Percentiles rank a stretch among this genome's conserved stretches.
These are phyloP conservation scores for Cystofilobasidium macerans DNA, from an alignment of 768 basidiomycete genomes.

Conservation along the genomic window DNA sequence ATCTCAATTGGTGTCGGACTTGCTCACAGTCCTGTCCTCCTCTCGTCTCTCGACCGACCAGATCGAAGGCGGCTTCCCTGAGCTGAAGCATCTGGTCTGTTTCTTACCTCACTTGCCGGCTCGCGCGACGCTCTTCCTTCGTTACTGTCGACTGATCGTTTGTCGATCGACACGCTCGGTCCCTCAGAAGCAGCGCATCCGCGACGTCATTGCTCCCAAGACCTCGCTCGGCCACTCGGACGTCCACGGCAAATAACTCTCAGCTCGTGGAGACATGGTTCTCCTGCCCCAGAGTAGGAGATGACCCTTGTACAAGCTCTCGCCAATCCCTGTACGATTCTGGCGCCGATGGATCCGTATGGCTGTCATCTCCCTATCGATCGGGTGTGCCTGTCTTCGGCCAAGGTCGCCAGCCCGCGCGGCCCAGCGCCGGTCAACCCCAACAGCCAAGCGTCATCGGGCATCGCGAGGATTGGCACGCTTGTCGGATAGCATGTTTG, in stretches of 20 bases:
- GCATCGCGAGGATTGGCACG: too few relatives aligned
- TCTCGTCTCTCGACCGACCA: conserved; percentile 11
- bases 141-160: conserved; percentile 10
- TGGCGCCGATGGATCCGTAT: too few relatives aligned
- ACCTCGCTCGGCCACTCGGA: conserved; percentile 83
- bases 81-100: conserved; percentile 68
- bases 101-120: background rate
- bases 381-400: too few relatives aligned
- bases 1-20: conserved; percentile 3
- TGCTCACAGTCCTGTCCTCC: background rate
- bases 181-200: conserved; percentile 71
- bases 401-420: too few relatives aligned
- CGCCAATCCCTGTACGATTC: too few relatives aligned
- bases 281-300: background rate
- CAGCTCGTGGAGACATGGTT: background rate
- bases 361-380: too few relatives aligned
- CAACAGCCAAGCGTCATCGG: too few relatives aligned
- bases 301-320: too few relatives aligned
- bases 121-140: background rate
- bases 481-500: too few relatives aligned
- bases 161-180: background rate
- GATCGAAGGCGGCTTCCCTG: conserved; percentile 77
- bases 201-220: conserved; percentile 70
- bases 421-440: too few relatives aligned
- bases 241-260: background rate